Evolutionary conservation across 2,329 filamentous ascomycete species (phyloP).

Genomic region (Delphinella strobiligena): DNA sequence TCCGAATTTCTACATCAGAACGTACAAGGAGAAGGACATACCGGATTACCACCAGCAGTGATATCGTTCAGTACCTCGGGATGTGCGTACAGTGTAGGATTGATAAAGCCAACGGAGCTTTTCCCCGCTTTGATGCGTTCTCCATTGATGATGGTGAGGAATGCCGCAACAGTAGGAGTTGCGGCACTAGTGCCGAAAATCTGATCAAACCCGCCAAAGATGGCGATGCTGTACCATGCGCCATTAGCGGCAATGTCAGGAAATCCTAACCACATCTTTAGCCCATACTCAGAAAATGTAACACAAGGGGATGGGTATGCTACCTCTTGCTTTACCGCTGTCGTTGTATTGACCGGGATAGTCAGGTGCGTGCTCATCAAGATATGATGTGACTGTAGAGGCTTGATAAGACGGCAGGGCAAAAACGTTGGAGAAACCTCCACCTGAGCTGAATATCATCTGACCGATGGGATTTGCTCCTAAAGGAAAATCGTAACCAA

Average conservation of each 20-base stretch:
- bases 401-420: slow-evolving; percentile 23
- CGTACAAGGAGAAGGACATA: too few relatives aligned
- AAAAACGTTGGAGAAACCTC: slow-evolving; percentile 26
- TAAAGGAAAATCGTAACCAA: not conserved
- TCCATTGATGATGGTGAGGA: slow-evolving; percentile 18
- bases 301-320: not conserved
- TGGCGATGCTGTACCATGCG: slow-evolving; percentile 6
- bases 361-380: slow-evolving; percentile 13
- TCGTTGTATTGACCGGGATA: slow-evolving; percentile 15
- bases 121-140: slow-evolving; percentile 15
- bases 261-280: not conserved
- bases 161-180: slow-evolving; percentile 16
- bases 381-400: slow-evolving; percentile 25
- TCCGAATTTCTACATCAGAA: slow-evolving; percentile 7
- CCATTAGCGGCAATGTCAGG: slow-evolving; percentile 16
- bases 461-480: not conserved
- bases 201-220: slow-evolving; percentile 24
- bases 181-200: slow-evolving; percentile 14
- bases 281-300: not conserved
- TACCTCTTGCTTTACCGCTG: slow-evolving; percentile 6
- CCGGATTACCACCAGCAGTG: slow-evolving; percentile 17
- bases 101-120: slow-evolving; percentile 20
- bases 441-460: slow-evolving; percentile 16
- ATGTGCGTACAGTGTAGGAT: slow-evolving; percentile 16
- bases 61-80: slow-evolving; percentile 17